Percentiles rank a stretch among this genome's conserved stretches.
Evolutionary conservation across 257 asterid species (phyloP).

Genomic region (Fraxinus quadrangulata): DNA sequence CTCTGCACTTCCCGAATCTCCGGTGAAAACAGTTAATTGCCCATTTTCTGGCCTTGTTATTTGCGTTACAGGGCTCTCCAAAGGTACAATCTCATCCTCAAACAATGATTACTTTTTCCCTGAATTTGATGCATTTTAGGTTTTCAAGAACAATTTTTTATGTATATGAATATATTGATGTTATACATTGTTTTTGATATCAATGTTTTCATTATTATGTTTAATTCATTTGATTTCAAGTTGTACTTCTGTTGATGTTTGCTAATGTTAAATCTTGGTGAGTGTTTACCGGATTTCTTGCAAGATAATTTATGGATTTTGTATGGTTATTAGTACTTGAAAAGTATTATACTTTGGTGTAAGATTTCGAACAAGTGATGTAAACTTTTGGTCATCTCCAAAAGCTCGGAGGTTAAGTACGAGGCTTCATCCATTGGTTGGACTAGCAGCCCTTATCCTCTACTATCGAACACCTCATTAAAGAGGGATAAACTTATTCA

Average conservation of each 20-base stretch:
- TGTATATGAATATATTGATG: background rate
- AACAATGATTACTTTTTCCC: background rate
- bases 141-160: background rate
- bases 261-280: conserved; percentile 4
- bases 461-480: background rate
- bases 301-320: background rate
- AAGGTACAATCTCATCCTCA: conserved; percentile 45
- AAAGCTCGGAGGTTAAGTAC: background rate
- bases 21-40: conserved; percentile 33
- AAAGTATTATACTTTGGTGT: background rate
- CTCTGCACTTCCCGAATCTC: conserved; percentile 48
- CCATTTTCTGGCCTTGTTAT: conserved; percentile 88
- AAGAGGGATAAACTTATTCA: background rate
- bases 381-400: background rate
- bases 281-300: background rate
- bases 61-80: conserved; percentile 94
- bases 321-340: background rate
- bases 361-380: conserved; percentile 9
- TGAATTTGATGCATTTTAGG: background rate
- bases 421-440: background rate
- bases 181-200: background rate
- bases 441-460: background rate
- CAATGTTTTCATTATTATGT: background rate
- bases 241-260: conserved; percentile 2
- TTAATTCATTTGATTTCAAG: background rate